These are phyloP conservation scores for Petunia hybrid DNA, from an alignment of 305 asterid species.

Conservation along the genomic window DNA sequence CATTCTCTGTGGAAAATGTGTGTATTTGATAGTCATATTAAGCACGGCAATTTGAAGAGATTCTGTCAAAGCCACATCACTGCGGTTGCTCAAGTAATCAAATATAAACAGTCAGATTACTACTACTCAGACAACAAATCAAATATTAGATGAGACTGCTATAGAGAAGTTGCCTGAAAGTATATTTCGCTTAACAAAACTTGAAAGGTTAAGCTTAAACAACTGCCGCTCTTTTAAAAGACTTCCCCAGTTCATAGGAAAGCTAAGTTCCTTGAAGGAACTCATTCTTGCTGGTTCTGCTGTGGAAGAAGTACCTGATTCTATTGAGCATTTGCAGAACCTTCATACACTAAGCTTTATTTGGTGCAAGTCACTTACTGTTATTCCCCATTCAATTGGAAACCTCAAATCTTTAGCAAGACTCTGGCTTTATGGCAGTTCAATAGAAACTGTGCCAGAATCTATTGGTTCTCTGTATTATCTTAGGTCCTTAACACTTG, in stretches of 20 bases:
- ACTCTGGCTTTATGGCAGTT: conserved; percentile 38
- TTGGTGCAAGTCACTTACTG: conserved; percentile 34
- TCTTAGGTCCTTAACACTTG: conserved; percentile 37
- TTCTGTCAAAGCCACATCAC: background rate
- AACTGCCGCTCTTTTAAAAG: conserved; percentile 33
- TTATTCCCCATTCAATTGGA: conserved; percentile 41
- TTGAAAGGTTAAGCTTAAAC: conserved; percentile 37
- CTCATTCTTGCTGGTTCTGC: conserved; percentile 38
- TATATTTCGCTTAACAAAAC: conserved; percentile 40
- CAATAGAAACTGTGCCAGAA: conserved; percentile 36
- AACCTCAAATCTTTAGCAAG: conserved; percentile 40
- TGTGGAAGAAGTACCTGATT: conserved; percentile 41
- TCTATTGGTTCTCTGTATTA: conserved; percentile 43
- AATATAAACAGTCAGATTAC: background rate
- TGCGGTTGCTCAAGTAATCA: background rate
- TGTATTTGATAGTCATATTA: background rate
- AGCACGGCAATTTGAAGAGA: background rate
- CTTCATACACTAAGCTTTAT: conserved; percentile 39
- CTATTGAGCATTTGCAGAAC: conserved; percentile 28
- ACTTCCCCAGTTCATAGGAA: conserved; percentile 42
- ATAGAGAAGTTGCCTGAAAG: conserved; percentile 38
- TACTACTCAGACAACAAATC: background rate
- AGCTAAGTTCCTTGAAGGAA: conserved; percentile 39
- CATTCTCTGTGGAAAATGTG: too few relatives aligned
- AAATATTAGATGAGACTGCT: conserved; percentile 38